Evolutionary conservation across 2,329 filamentous ascomycete genomes (phyloP).

Genomic region (Ophiostoma tasmaniense): DNA sequence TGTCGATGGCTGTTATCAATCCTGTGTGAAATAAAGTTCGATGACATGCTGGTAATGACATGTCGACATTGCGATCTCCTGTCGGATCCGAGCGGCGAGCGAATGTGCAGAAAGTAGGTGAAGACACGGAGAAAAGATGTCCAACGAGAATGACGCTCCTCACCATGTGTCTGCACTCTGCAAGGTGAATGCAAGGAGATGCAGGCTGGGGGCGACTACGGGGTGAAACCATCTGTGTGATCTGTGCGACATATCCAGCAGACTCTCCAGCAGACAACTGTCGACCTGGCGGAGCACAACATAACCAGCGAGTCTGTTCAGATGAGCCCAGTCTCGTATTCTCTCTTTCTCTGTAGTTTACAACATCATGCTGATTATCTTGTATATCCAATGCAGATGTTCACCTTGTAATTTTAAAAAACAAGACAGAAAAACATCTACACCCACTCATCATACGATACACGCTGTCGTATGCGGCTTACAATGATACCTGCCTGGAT

Average conservation of each 20-base stretch:
- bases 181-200: neutral
- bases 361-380: neutral
- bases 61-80: neutral
- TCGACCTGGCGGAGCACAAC: neutral
- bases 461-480: neutral
- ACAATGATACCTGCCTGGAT: neutral
- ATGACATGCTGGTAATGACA: neutral
- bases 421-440: no score
- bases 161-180: neutral
- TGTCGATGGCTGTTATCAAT: neutral
- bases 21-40: neutral
- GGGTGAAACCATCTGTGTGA: neutral
- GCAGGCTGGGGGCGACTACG: neutral
- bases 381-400: neutral
- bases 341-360: neutral
- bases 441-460: neutral
- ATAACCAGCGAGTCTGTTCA: neutral
- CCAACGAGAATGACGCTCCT: neutral
- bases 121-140: no score
- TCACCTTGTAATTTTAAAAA: neutral
- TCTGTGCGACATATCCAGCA: no score
- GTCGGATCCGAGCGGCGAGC: neutral
- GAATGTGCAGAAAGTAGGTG: neutral
- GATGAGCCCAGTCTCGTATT: neutral
- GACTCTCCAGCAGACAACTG: neutral